Percentiles rank a stretch among this genome's conserved stretches.
phyloP scores from a whole-genome alignment of 495 filamentous ascomycete genomes.

The Aspergillus conjunctus region DNA sequence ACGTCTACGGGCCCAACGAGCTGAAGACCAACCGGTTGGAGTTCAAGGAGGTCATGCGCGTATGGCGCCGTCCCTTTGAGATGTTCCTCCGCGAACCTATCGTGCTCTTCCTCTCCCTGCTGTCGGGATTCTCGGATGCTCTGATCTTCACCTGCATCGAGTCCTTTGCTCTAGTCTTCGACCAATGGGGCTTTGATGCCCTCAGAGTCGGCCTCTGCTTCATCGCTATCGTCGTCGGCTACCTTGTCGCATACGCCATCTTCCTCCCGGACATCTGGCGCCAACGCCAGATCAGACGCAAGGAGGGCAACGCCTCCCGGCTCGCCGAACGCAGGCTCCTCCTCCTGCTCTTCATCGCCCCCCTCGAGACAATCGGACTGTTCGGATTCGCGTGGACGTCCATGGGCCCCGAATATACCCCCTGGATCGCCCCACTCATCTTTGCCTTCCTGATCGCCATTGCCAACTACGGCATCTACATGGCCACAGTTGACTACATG shows the following conservation, averaged over 20 bases:
- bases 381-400: constrained; percentile 71
- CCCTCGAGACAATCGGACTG: constrained; percentile 66
- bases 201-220: constrained; percentile 63
- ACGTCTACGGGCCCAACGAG: constrained; percentile 67
- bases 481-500: constrained; percentile 87
- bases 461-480: constrained; percentile 72
- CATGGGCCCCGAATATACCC: constrained; percentile 59
- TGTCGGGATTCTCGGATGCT: constrained; percentile 78
- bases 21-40: constrained; percentile 53
- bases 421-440: constrained; percentile 63
- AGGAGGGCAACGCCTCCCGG: constrained; percentile 52
- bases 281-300: constrained; percentile 48
- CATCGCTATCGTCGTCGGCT: constrained; percentile 64
- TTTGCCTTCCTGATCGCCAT: constrained; percentile 65
- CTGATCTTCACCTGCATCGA: constrained; percentile 81
- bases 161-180: constrained; percentile 64
- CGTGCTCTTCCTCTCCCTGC: constrained; percentile 68
- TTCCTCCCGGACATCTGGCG: constrained; percentile 66
- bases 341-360: constrained; percentile 61
- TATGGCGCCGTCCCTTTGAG: constrained; percentile 72
- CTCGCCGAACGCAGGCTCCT: constrained; percentile 60
- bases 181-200: constrained; percentile 62
- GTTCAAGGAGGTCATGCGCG: constrained; percentile 55
- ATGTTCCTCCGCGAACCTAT: constrained; percentile 82
- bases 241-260: constrained; percentile 61